Conservation (phyloP, 2,329 filamentous ascomycete genomes). For the Cladosporium sp. region DNA sequence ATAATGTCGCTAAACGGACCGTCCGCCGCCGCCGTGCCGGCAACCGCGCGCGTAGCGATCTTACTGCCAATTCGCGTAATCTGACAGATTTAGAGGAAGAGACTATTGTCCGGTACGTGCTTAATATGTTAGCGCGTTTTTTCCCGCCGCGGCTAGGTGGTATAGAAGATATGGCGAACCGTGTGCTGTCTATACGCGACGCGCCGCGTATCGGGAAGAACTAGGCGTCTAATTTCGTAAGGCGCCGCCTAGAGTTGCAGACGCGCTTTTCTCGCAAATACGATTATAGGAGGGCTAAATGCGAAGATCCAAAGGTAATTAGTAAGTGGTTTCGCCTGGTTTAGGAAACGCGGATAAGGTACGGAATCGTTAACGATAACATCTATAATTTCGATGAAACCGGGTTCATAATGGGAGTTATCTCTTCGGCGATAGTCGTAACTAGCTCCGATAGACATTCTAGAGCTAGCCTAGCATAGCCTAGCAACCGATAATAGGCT, state of each 20-base stretch:
- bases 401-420: slow-evolving; percentile 23
- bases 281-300: not conserved
- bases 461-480: slow-evolving; percentile 17
- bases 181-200: not conserved
- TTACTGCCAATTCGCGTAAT: not conserved
- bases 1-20: not conserved
- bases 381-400: slow-evolving; percentile 23
- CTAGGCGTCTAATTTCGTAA: slow-evolving; percentile 1
- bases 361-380: slow-evolving; percentile 13
- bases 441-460: slow-evolving; percentile 15
- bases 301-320: slow-evolving; percentile 7
- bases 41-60: not conserved
- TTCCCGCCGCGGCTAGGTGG: not conserved
- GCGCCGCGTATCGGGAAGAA: not conserved
- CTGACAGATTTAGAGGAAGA: not conserved
- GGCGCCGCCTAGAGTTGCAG: not conserved
- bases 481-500: slow-evolving; percentile 25
- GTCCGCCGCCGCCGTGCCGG: not conserved
- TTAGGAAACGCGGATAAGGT: slow-evolving; percentile 10
- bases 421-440: slow-evolving; percentile 19
- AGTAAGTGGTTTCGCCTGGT: slow-evolving; percentile 13
- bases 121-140: not conserved
- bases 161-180: slow-evolving; percentile 1
- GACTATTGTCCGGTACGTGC: not conserved
- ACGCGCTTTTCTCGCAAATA: not conserved